Percentiles rank a stretch among this genome's conserved stretches.
These are phyloP conservation scores for Lablab purpureus DNA, from an alignment of 306 rosid species.

Conservation along the genomic window DNA sequence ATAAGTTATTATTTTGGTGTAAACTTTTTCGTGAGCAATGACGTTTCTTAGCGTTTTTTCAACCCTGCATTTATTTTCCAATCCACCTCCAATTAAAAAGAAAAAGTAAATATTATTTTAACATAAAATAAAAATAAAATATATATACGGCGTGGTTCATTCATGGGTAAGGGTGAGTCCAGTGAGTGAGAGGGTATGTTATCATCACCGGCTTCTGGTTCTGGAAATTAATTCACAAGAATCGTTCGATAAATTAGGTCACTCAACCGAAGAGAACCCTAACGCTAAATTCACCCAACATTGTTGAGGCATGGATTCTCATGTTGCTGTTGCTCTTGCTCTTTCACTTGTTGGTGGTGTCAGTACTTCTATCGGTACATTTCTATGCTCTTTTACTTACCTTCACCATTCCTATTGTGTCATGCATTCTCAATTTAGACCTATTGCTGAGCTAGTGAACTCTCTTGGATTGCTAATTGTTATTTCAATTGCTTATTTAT, in stretches of 20 bases:
- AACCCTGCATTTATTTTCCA: background rate
- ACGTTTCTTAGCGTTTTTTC: background rate
- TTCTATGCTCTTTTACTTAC: background rate
- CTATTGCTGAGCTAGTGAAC: background rate
- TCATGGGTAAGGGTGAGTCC: background rate
- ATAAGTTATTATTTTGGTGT: background rate
- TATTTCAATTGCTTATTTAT: background rate
- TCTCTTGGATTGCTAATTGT: background rate
- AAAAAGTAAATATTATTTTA: background rate
- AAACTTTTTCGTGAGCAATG: background rate
- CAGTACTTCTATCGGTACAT: constrained; percentile 88
- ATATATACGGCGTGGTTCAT: background rate
- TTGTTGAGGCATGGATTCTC: constrained; percentile 73
- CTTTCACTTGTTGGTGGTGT: constrained; percentile 93
- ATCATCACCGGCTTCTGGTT: background rate
- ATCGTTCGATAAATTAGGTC: background rate
- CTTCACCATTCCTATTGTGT: background rate
- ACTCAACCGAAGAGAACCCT: constrained; percentile 32
- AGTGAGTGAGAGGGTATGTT: background rate
- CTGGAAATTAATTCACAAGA: background rate
- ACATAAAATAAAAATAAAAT: background rate
- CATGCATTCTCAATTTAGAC: constrained; percentile 27
- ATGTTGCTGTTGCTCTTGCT: constrained; percentile 83
- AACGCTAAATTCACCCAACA: background rate
- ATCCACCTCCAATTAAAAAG: background rate